Evolutionary conservation across 768 basidiomycete genomes (phyloP), one percentile per base, ranked within the genome.

Genomic region (Pilatotrama ljubarskyi): DNA sequence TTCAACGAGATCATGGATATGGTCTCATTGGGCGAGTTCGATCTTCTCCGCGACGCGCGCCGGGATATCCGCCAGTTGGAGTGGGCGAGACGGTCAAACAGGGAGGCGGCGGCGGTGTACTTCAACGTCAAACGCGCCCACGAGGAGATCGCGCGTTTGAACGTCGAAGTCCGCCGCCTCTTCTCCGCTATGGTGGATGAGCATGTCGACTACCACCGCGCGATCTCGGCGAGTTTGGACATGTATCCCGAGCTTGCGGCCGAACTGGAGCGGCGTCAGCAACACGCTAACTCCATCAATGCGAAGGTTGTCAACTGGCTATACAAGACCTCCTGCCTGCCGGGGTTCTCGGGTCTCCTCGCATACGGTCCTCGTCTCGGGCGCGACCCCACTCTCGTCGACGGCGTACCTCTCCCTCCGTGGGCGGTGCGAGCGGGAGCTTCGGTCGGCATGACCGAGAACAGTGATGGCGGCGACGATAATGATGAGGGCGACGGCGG

Each of bases 71-170:
- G 61, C 1, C 17, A 58, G 1, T 52, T 66, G 26, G 61, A 58
- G 2, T 77, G 76, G 76, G 70, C 73, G 0, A 25, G 69, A 2
- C 66, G 77, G 13, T 75, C 80, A 70, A 80, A 81, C 58, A 42
- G 70, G 17, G 58, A 66, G 59, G 66, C 69, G 0, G 72, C 69
- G 58, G 68, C 71, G 14, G 61, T 63, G 3, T 61, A 73, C 48
- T 69, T 72, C 48, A 69, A 69, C 18, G 55, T 76, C 20, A 43
- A 64, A 26, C 66, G 65, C 11, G 74, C 75, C 0, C 36, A 59
- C 5, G 73, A 76, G 43, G 77, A 78, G 55, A 67, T 75, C 3
- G 8, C 32, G 0, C 58, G 69, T 0, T 59, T 71, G 20, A 73
- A 77, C 38, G 55, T 76, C 5, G 76, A 77, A 55, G 67, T 77